Evolutionary conservation across 2,329 filamentous ascomycete species (phyloP).

Genomic region (Alternaria triticimaculans): DNA sequence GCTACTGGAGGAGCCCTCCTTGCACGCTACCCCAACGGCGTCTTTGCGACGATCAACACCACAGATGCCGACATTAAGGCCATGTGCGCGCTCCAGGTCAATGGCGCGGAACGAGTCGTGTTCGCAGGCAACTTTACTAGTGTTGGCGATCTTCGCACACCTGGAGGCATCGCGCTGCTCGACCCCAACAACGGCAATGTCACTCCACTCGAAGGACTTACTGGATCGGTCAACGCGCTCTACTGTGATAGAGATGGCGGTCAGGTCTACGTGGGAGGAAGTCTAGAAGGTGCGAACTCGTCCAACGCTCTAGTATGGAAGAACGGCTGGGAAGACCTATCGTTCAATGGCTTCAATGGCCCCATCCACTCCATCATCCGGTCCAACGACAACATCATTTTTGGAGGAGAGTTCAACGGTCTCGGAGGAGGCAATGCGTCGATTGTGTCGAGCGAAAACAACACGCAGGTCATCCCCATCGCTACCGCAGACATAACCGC

Average conservation of each 20-base stretch:
- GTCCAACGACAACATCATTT: conserved; percentile 84
- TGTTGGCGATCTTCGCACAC: conserved; percentile 75
- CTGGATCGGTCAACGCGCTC: conserved; percentile 81
- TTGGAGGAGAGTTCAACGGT: conserved; percentile 88
- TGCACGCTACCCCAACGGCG: conserved; percentile 82
- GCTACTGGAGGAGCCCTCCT: conserved; percentile 79
- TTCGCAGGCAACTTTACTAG: conserved; percentile 97
- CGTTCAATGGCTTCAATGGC: conserved; percentile 94
- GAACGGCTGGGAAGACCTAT: conserved; percentile 74
- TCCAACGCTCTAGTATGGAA: conserved; percentile 90
- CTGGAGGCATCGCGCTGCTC: conserved; percentile 79
- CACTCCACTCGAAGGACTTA: conserved; percentile 78
- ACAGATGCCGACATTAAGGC: conserved; percentile 85
- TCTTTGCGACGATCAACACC: conserved; percentile 74
- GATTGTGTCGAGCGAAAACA: conserved; percentile 68
- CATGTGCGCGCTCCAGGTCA: conserved; percentile 81
- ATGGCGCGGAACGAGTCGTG: conserved; percentile 76
- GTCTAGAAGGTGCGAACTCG: conserved; percentile 79
- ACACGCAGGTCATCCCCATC: conserved; percentile 84
- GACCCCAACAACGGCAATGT: conserved; percentile 74
- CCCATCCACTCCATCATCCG: conserved; percentile 86
- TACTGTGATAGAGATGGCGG: conserved; percentile 79
- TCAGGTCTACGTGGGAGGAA: conserved; percentile 90
- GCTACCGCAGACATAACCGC: conserved; percentile 76
- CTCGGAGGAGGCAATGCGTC: conserved; percentile 81